These are phyloP conservation scores for Geum urbanum DNA, from an alignment of 306 rosid species.

Conservation along the genomic window DNA sequence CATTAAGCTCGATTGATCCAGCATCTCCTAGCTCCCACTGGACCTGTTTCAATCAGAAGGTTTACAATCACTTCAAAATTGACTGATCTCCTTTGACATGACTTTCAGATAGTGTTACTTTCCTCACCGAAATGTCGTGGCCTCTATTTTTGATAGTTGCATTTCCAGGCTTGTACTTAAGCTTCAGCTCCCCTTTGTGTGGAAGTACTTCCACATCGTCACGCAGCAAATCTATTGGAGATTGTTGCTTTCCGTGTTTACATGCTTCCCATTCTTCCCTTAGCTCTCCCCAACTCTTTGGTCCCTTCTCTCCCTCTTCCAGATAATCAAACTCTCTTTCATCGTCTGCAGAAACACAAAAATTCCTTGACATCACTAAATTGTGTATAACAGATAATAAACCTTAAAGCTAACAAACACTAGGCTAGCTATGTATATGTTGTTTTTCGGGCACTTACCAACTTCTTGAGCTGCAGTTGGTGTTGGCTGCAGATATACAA, in stretches of 20 bases:
- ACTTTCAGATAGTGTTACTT: too few species aligned
- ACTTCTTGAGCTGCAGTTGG: slow-evolving; percentile 2
- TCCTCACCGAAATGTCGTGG: slow-evolving; percentile 31
- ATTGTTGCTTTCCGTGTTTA: slow-evolving; percentile 29
- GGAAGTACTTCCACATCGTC: not conserved
- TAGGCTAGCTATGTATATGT: not conserved
- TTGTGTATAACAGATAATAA: not conserved
- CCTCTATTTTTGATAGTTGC: slow-evolving; percentile 32
- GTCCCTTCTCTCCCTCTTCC: slow-evolving; percentile 27
- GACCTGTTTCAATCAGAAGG: slow-evolving; percentile 18
- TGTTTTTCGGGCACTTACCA: not conserved
- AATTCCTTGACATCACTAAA: not conserved
- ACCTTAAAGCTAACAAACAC: not conserved
- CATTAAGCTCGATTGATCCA: slow-evolving; percentile 33
- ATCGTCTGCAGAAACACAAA: slow-evolving; percentile 24
- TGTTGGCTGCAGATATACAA: not conserved
- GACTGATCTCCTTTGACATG: too few species aligned
- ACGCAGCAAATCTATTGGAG: slow-evolving; percentile 26
- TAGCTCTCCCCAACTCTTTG: slow-evolving; percentile 41
- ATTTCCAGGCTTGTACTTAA: slow-evolving; percentile 23
- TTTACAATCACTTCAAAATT: not conserved
- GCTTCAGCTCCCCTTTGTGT: not conserved
- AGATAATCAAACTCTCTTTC: slow-evolving; percentile 28
- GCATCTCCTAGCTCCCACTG: slow-evolving; percentile 33
- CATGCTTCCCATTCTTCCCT: slow-evolving; percentile 36